Base-by-base conservation (phyloP, 805 yeast genomes). In the Cyberlindnera mycetangii region DNA sequence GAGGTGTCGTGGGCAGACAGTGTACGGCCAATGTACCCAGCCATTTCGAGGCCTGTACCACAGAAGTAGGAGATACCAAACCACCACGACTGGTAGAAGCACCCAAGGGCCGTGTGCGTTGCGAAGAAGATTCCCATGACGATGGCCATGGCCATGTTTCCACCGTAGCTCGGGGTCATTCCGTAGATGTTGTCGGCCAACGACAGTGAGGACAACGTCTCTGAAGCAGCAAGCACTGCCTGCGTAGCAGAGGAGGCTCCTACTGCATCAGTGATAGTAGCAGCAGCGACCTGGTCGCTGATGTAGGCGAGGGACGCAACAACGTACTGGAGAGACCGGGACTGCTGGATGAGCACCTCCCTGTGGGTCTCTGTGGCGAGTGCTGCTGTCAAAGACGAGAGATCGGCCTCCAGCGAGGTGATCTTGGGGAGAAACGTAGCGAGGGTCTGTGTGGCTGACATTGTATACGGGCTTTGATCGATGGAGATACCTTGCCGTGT, bases 1-100 rank as follows among this genome's bases (percentile, higher is more conserved):
- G 53, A 30, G 4, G 61, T 59, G 50, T 75, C 58, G 37, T 60
- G 54, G 18, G 72, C 70, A 1, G 83, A 71, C 44, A 74, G 54
- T 1, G 72, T 59, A 42, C 96, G 66, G 4, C 81, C 87, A 6
- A 75, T 60, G 59, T 83, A 88, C 0, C 96, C 95, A 1, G 78
- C 66, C 39, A 80, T 65, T 61, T 87, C 95, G 19, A 84, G 65
- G 0, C 71, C 71, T 10, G 74, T 60, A 1, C 89, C 88, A 48
- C 71, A 64, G 36, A 72, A 56, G 65, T 83, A 75, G 15, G 85
- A 71, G 2, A 67, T 56, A 8, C 81, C 75, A 56, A 85, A 78
- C 83, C 90, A 86, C 72, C 75, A 72, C 50, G 85, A 83, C 35
- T 67, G 70, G 50, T 68, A 74, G 54, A 63, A 69, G 1, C 73